These are phyloP conservation scores for Epichloe sibirici DNA, from an alignment of 2,329 filamentous ascomycete species.

Conservation along the genomic window DNA sequence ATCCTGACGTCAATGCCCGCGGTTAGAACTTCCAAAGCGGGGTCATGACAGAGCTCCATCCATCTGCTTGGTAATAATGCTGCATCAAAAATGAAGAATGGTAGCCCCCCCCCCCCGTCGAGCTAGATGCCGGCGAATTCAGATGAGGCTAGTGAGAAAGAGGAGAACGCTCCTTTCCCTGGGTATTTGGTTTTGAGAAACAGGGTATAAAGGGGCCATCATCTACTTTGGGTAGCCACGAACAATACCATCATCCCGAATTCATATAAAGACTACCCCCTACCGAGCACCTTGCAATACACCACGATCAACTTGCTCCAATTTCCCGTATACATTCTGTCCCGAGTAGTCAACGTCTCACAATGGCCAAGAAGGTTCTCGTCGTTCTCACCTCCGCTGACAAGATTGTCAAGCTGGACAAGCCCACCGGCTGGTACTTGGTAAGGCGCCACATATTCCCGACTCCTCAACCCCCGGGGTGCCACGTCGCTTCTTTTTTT, in stretches of 20 bases:
- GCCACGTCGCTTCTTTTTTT: no score
- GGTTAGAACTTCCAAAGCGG: not conserved
- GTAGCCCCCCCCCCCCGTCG: not conserved
- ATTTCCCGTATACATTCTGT: not conserved
- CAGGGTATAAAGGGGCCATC: not conserved
- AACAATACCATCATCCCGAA: no score
- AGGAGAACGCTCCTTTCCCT: not conserved
- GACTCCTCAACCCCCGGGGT: no score
- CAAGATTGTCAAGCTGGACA: slow-evolving; percentile 33
- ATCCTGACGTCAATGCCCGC: not conserved
- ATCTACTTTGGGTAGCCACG: not conserved
- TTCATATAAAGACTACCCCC: no score
- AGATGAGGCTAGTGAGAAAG: not conserved
- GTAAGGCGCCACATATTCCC: slow-evolving; percentile 23
- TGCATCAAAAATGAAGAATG: not conserved
- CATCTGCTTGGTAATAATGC: not conserved
- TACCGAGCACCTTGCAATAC: not conserved
- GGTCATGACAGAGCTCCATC: not conserved
- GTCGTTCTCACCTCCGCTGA: slow-evolving; percentile 56
- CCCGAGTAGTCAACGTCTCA: not conserved
- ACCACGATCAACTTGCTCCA: not conserved
- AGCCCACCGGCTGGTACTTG: slow-evolving; percentile 59
- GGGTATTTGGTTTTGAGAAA: not conserved
- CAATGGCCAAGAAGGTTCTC: slow-evolving; percentile 50
- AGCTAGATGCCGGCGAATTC: not conserved